Evolutionary conservation across 768 basidiomycete species (phyloP).

Genomic region (Lyophyllum semitale): DNA sequence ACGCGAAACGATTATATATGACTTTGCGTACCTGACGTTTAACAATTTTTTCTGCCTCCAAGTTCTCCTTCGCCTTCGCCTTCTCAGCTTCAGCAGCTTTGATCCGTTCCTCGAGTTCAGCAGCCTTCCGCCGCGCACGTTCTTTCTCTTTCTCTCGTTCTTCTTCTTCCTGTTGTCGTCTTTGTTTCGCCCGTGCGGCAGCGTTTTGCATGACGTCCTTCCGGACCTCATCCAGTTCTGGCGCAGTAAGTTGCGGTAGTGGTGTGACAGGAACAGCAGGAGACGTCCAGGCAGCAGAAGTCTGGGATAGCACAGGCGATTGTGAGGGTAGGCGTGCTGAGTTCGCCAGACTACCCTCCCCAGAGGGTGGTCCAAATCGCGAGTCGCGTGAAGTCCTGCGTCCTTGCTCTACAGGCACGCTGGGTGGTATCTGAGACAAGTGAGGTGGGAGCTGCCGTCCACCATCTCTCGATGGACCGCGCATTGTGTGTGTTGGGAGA

Average conservation of each 20-base stretch:
- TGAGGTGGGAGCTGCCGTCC: slow-evolving; percentile 63
- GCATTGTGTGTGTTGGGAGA: slow-evolving; percentile 38
- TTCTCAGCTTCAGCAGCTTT: slow-evolving; percentile 45
- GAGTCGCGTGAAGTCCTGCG: slow-evolving; percentile 48
- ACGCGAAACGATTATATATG: neutral
- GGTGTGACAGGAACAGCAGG: slow-evolving; percentile 33
- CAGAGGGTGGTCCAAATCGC: slow-evolving; percentile 32
- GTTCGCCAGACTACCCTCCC: slow-evolving; percentile 19
- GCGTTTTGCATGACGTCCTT: slow-evolving; percentile 83
- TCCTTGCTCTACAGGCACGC: slow-evolving; percentile 25
- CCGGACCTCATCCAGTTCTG: slow-evolving; percentile 64
- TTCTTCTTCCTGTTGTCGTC: slow-evolving; percentile 82
- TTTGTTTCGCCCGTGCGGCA: slow-evolving; percentile 79
- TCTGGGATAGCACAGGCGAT: slow-evolving; percentile 46
- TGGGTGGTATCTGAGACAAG: slow-evolving; percentile 39
- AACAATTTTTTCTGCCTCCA: slow-evolving; percentile 18
- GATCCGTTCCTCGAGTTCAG: slow-evolving; percentile 71
- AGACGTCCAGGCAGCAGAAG: slow-evolving; percentile 36
- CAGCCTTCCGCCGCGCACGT: slow-evolving; percentile 78
- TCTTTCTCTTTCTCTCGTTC: slow-evolving; percentile 80
- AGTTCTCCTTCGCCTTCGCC: slow-evolving; percentile 21
- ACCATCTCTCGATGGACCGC: slow-evolving; percentile 36
- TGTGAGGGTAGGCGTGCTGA: slow-evolving; percentile 37
- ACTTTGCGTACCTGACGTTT: slow-evolving; percentile 14
- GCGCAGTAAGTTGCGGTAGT: slow-evolving; percentile 33